Base-by-base conservation (phyloP, 805 yeast species). In the Saccharomycopsis sp. region DNA sequence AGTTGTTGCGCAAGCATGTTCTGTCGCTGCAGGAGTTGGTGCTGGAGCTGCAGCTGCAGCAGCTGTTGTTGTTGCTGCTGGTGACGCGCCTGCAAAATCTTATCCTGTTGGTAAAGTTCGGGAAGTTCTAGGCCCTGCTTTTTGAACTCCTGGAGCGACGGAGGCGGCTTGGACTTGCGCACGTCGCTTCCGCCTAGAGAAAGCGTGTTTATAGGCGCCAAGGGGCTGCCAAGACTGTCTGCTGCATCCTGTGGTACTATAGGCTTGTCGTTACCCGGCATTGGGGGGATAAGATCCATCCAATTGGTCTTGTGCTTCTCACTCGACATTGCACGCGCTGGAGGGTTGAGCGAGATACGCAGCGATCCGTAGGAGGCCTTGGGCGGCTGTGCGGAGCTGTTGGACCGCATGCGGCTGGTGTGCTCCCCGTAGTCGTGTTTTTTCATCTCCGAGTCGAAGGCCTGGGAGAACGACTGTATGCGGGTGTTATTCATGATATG, bases 221-320 rank as follows among this genome's bases (percentile, higher is more conserved):
- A 20, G 34, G 15, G 3, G 21, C 34, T n/a, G 53, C 29, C 23
- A 23, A 23, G 20, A 52, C 40, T 23, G 21, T 34, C 50, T 54
- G 55, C 40, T 57, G n/a, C 24, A 37, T 14, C n/a, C 8, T 44
- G 18, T 16, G 18, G 8, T 5, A 20, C 18, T 44, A 12, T 7
- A 12, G 18, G 18, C 21, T 44, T 16, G 23, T 18, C 56, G 44
- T 51, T 51, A 23, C 59, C 61, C 1, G 68, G 68, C 61, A 64
- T 61, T 4, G 71, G 72, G 5, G 72, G 71, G 20, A 68, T 68
- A 47, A 66, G 60, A 51, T 61, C 65, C 48, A 65, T 54, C 52
- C 66, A 68, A 47, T 67, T 62, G 2, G 66, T 37, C 14, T 58
- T 61, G 2, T 63, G 55, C 55, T 54, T 48, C 20, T 7, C 21